A percentile compares a stretch with the other conserved stretches of the same genome.
Conservation (phyloP, 345 rosid species). For the Ailanthus altissimus region DNA sequence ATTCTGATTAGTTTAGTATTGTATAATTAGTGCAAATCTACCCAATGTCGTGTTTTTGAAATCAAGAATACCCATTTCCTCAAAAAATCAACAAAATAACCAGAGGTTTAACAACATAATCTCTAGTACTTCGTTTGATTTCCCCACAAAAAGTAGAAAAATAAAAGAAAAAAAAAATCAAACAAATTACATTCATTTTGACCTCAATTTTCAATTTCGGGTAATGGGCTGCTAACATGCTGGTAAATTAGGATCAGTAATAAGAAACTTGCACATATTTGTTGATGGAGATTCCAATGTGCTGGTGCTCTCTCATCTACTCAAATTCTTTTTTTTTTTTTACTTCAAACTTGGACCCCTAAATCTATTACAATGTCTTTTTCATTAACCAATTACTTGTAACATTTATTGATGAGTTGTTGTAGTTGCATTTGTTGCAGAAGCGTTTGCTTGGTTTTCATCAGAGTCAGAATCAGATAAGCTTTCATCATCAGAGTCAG, state of each 20-base stretch:
- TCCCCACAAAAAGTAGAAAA: not conserved
- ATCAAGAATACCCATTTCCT: constrained; percentile 40
- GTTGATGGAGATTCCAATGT: too few relatives aligned
- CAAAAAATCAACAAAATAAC: constrained; percentile 29
- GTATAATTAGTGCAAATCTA: too few relatives aligned
- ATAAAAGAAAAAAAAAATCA: constrained; percentile 15
- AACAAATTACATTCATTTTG: constrained; percentile 18
- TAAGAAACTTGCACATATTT: too few relatives aligned
- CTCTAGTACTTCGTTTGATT: constrained; percentile 5
- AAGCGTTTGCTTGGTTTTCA: constrained; percentile 18
- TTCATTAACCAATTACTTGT: too few relatives aligned
- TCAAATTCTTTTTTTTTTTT: too few relatives aligned
- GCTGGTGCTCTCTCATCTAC: too few relatives aligned
- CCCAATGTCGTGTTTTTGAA: too few relatives aligned
- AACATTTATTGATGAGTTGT: constrained; percentile 6
- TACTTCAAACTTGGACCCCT: too few relatives aligned
- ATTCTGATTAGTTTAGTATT: too few relatives aligned
- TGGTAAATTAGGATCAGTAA: too few relatives aligned
- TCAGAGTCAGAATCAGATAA: constrained; percentile 9
- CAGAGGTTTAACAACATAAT: constrained; percentile 4
- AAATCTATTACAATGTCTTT: too few relatives aligned
- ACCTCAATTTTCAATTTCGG: not conserved
- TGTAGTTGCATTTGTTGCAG: not conserved
- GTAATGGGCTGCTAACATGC: not conserved
- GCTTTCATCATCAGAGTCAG: constrained; percentile 28